Percentiles rank a stretch among this genome's conserved stretches.
phyloP scores from a whole-genome alignment of 179 eudicot species.

The Beta macrorhiza region DNA sequence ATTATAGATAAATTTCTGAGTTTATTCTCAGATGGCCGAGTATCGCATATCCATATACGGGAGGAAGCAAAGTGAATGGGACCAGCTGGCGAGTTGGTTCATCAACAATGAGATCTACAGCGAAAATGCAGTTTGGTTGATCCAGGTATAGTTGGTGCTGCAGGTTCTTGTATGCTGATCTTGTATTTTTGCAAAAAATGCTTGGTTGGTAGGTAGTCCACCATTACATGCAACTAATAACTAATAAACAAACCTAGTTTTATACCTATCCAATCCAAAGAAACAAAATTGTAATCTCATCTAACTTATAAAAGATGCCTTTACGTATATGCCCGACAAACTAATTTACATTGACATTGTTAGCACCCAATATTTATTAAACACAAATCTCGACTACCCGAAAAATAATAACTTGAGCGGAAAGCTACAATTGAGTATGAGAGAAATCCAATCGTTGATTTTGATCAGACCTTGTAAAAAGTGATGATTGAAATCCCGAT shows the following conservation, averaged over 20 bases:
- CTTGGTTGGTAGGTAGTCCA: neutral
- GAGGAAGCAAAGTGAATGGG: conserved; percentile 91
- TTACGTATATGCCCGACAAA: too few species aligned
- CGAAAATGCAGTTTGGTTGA: conserved; percentile 76
- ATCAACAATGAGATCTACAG: conserved; percentile 70
- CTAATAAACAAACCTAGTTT: neutral
- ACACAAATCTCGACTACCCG: too few species aligned
- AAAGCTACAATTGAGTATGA: too few species aligned
- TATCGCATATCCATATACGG: conserved; percentile 78
- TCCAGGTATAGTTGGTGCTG: conserved; percentile 46
- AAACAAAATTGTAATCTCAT: neutral
- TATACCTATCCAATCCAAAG: neutral
- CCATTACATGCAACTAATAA: neutral
- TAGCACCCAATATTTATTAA: too few species aligned
- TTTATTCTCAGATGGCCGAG: conserved; percentile 64
- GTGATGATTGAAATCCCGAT: neutral
- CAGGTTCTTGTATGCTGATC: neutral
- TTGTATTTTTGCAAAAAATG: neutral
- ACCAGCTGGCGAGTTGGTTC: conserved; percentile 82
- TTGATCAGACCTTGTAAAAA: too few species aligned
- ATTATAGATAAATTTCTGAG: neutral
- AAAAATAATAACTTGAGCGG: too few species aligned
- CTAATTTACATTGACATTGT: too few species aligned
- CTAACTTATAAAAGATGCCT: too few species aligned
- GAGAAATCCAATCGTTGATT: too few species aligned